Evolutionary conservation across 495 filamentous ascomycete genomes (phyloP), one percentile per base, ranked within the genome.

Genomic region (Aspergillus kassunensis): DNA sequence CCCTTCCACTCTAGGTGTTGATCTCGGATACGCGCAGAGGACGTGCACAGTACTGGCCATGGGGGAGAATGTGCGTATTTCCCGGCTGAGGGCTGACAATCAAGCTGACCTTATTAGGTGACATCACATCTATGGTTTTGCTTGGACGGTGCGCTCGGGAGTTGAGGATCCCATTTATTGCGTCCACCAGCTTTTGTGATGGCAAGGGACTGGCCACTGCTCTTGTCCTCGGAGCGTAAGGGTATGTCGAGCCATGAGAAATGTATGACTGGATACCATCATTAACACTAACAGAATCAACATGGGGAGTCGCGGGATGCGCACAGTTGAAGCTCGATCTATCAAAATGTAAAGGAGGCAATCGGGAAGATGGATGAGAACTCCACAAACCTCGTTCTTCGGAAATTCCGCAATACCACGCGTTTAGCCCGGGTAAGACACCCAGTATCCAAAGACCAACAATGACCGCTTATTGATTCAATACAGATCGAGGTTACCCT

Each of bases 221-320:
- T 25, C 49, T 51, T 18, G 27, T 44, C 13, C 19, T 51, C 2
- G 49, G 39, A 13, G 49, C 49, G 18, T 13, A 51, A 51, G 48
- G 48, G 37, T 51, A 51, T 3, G 27, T 12, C 21, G 15, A n/a
- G 24, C 24, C 20, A 13, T n/a, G n/a, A n/a, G n/a, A n/a, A 19
- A n/a, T 23, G n/a, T 1, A 10, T 10, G 13, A 34, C 9, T 3
- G 19, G 20, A 21, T 6, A 13, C n/a, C 36, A 34, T n/a, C 15
- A 19, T 37, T 43, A 15, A 51, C 21, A 5, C 8, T 2, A 21
- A 6, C 19, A 44, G 49, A 7, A 51, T 51, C 9, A 51, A 51
- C 18, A 51, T 51, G 49, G 49, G 49, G n/a, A 51, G 39, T 10
- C 36, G 48, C 12, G 43, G 39, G 39, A 44, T 51, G 49, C 44